Evolutionary conservation across 2,329 filamentous ascomycete species (phyloP), one percentile per base, ranked within the genome.

Genomic region (Hymenoscyphus occultus): DNA sequence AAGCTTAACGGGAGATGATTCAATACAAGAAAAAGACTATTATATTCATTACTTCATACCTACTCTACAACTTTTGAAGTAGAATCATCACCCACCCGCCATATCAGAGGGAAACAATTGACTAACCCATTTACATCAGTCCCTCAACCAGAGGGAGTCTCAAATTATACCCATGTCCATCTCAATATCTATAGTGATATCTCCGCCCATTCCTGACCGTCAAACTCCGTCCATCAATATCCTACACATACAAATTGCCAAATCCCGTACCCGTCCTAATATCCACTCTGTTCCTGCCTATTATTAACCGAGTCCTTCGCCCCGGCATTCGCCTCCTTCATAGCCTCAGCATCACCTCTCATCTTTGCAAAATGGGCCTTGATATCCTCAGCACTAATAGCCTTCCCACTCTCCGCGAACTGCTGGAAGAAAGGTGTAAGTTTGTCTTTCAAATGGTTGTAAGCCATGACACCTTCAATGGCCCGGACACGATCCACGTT

Each of bases 381-480:
- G 78, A 99, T 95, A 78, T 98, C 93, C 75, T 99, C 95, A 0
- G 94, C 94, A 1, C 92, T 89, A 28, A 99, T 93, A 0, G 91
- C 88, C 77, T 91, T 82, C 0, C 94, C 94, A 68, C 90, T 96
- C 75, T 97, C 92, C 0, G 95, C 95, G 76, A 97, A 99, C 56
- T 96, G 90, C 78, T 93, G 88, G 73, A 99, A 86, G 76, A 99
- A 98, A 0, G 89, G 89, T 81, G 94, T 97, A n/a, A 99, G 87
- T 75, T 94, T 93, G 74, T 98, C 93, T 75, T 96, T 95, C 66
- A 99, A 84, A 73, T 96, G 90, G 73, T 98, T 97, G 78, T 98
- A 99, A 0, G 93, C 94, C 93, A 98, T 97, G 57, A 96, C 94
- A 16, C 95, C 95, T 77, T 99, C 91, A 64, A 99, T 97, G 4